phyloP scores from a whole-genome alignment of 345 rosid genomes.

The Hibiscus syriacus region DNA sequence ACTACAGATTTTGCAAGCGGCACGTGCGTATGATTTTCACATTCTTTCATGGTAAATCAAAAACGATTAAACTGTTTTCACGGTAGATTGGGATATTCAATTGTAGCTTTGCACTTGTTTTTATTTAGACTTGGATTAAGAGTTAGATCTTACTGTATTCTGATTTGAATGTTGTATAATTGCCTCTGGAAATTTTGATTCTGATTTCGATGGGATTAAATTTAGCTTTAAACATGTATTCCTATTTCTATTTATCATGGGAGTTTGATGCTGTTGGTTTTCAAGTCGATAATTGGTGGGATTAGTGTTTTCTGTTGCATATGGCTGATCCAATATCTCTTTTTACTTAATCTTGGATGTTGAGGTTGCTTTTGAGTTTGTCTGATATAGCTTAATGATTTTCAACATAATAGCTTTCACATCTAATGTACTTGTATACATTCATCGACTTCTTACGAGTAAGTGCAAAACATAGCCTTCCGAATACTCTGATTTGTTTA shows the following conservation, averaged over 20 bases:
- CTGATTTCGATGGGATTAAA: not conserved
- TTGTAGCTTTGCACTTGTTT: not conserved
- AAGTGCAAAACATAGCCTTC: not conserved
- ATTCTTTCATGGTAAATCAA: not conserved
- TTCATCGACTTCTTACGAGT: not conserved
- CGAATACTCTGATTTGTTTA: not conserved
- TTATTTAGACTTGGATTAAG: not conserved
- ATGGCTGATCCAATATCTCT: not conserved
- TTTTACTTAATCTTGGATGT: not conserved
- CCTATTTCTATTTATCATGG: not conserved
- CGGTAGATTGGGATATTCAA: constrained; percentile 1
- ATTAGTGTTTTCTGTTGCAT: no score
- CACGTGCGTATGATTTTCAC: not conserved
- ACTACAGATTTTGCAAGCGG: not conserved
- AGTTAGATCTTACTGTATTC: constrained; percentile 1
- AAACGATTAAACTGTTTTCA: not conserved
- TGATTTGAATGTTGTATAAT: not conserved
- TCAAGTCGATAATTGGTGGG: no score
- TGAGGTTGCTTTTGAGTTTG: not conserved
- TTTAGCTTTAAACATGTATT: not conserved
- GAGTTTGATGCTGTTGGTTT: no score
- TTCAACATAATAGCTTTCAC: no score
- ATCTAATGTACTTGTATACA: no score
- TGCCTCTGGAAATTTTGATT: no score
- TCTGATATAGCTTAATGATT: not conserved